phyloP scores from a whole-genome alignment of 306 rosid species.

The Quillaja saponaria region DNA sequence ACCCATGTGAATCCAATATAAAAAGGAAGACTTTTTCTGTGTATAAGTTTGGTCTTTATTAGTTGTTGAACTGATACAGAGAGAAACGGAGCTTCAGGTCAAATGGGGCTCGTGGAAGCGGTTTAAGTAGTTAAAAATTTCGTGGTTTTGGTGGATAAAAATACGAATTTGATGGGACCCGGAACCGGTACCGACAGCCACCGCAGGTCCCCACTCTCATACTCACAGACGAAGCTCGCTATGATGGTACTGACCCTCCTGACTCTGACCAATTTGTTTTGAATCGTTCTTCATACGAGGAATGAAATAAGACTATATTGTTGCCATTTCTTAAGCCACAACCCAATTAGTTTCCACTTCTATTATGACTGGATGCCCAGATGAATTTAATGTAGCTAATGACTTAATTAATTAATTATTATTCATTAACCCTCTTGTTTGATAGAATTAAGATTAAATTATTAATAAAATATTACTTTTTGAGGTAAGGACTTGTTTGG shows the following conservation, averaged over 20 bases:
- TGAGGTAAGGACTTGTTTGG: no score
- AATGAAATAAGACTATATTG: background rate
- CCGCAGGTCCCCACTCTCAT: background rate
- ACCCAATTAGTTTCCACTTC: background rate
- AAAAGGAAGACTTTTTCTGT: background rate
- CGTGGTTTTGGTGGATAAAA: background rate
- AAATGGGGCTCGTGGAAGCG: background rate
- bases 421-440: no score
- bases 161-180: background rate
- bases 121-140: slow-evolving; percentile 18
- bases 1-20: slow-evolving; percentile 25
- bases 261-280: background rate
- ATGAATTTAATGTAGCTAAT: background rate
- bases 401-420: no score
- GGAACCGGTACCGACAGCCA: no score
- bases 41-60: no score
- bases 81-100: background rate
- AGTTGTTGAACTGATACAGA: no score
- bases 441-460: no score
- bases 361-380: background rate
- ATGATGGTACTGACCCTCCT: slow-evolving; percentile 20
- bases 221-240: slow-evolving; percentile 22
- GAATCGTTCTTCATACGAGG: background rate
- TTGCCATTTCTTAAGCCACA: background rate
- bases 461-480: background rate